Conservation (phyloP, 306 rosid genomes). For the Abrus pulchellus region DNA sequence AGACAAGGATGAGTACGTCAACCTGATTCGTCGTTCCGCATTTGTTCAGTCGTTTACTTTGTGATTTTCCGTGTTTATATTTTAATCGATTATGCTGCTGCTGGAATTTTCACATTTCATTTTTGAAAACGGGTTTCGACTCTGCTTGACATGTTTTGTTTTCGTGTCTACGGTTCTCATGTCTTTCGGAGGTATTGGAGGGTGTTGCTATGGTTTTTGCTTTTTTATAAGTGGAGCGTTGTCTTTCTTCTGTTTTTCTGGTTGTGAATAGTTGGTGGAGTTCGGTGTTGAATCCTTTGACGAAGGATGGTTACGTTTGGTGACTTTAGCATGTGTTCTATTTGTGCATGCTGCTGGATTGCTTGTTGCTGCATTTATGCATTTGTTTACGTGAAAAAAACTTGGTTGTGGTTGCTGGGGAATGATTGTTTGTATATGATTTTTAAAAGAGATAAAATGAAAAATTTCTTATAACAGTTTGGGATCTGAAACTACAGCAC, state of each 20-base stretch:
- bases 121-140: constrained; percentile 37
- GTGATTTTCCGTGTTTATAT: not conserved
- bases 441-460: not conserved
- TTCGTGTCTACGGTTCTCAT: constrained; percentile 30
- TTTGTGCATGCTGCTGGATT: constrained; percentile 34
- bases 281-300: constrained; percentile 43
- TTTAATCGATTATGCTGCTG: constrained; percentile 39
- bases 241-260: not conserved
- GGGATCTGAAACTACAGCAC: constrained; percentile 7
- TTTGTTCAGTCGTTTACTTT: constrained; percentile 34
- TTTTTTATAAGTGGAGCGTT: constrained; percentile 27
- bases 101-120: constrained; percentile 48
- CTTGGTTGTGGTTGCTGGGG: not conserved
- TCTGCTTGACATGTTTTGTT: constrained; percentile 47
- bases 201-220: constrained; percentile 28
- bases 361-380: not conserved
- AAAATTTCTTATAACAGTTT: not conserved
- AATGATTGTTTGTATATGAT: not conserved
- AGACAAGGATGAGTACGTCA: constrained; percentile 66
- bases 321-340: constrained; percentile 33
- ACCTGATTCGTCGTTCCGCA: constrained; percentile 36
- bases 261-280: constrained; percentile 23
- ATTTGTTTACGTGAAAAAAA: constrained; percentile 17
- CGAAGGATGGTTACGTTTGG: constrained; percentile 16
- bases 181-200: constrained; percentile 16